Evolutionary conservation across 495 filamentous ascomycete species (phyloP).

Genomic region (Tuber aestivum): DNA sequence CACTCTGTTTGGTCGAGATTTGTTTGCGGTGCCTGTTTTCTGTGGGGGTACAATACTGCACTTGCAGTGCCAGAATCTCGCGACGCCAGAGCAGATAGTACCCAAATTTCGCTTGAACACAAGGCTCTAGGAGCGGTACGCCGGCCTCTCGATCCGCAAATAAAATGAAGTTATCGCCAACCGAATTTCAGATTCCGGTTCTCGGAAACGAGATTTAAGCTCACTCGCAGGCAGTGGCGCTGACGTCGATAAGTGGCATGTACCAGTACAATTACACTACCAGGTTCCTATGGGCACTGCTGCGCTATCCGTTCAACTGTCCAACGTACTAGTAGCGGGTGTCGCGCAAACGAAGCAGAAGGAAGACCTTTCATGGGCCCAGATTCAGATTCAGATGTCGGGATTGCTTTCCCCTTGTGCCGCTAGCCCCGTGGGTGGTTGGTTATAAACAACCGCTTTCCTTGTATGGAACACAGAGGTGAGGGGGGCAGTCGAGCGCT

Average conservation of each 20-base stretch:
- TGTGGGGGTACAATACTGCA: not conserved
- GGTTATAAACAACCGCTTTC: not conserved
- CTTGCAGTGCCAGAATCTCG: not conserved
- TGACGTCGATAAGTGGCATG: not conserved
- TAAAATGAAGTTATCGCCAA: not conserved
- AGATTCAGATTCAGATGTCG: not conserved
- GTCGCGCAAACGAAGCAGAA: not conserved
- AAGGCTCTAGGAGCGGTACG: not conserved
- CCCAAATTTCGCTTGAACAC: not conserved
- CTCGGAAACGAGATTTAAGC: not conserved
- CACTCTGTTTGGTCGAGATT: not conserved
- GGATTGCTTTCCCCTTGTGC: not conserved
- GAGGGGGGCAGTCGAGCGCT: not conserved
- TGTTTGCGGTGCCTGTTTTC: not conserved
- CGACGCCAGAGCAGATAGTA: not conserved
- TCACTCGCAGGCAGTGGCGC: not conserved
- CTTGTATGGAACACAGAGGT: not conserved
- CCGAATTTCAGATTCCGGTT: not conserved
- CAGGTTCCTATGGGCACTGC: not conserved
- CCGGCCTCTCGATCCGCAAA: not conserved
- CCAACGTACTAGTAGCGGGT: too few species aligned
- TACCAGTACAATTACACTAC: not conserved
- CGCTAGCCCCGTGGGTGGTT: not conserved
- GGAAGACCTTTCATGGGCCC: not conserved
- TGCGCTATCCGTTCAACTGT: not conserved